Evolutionary conservation across 163 green algal genomes (phyloP), one percentile per base, ranked within the genome.

Genomic region (Scenedesmus sp.): DNA sequence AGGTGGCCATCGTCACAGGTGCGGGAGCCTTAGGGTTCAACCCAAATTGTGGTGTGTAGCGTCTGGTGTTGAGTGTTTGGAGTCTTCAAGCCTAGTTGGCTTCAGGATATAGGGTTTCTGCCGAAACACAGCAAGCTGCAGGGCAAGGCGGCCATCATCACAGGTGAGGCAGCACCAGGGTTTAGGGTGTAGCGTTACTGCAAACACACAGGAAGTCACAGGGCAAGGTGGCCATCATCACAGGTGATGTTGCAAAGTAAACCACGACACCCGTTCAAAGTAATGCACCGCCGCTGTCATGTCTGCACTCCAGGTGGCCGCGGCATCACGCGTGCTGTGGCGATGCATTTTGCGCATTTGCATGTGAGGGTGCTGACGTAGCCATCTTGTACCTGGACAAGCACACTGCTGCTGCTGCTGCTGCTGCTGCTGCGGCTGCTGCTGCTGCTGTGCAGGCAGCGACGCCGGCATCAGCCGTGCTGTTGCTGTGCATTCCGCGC

Each of bases 401-500:
- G 34, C 34, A 46, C 34, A 46, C 34, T 46, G 34, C 34, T 46
- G 34, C 34, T 46, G 34, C 34, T 46, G 34, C 34, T 46, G 34
- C 34, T 46, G 34, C 34, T 46, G 34, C 34, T 46, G 34, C 34
- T 46, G 34, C 26, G 26, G 26, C 73, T 82, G 23, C n/a, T 4
- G 3, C 73, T 15, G 3, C 6, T 20, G 7, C 15, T 10, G 34
- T 7, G 54, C 90, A 83, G 94, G 94, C n/a, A 92, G 93, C 9
- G 94, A 96, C 84, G 92, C 76, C 0, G 34, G 94, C 64, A 95
- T 96, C 18, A 94, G 94, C 0, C 77, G 94, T 34, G 62, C 88
- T 5, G 94, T 94, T 55, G 94, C 94, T 15, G 70, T 92, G 52
- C 90, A 94, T 26, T 96, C 93, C 82, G 93, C 94, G 34, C 85